Evolutionary conservation across 2,329 filamentous ascomycete genomes (phyloP), one percentile per base, ranked within the genome.

Genomic region (Leptographium radiaticola): DNA sequence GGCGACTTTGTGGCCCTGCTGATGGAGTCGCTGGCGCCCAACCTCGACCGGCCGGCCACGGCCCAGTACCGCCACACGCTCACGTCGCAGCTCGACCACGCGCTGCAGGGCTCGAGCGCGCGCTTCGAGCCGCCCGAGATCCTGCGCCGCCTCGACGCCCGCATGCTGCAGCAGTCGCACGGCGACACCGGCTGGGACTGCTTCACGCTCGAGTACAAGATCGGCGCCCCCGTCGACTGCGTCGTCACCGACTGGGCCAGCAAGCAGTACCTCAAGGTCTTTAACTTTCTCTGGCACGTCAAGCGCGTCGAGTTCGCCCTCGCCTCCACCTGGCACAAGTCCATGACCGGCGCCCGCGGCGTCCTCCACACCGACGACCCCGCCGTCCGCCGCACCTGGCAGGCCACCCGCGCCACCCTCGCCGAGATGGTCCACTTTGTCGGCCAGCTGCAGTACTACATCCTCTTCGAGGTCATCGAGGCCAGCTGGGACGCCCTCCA

Each of bases 381-480:
- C 4, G 79, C 80, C 57, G 81, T 94, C 30, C 79, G 79, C 33
- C 74, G 83, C 56, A 86, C 91, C 52, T 98, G 93, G 93, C 96
- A 95, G 66, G 82, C 79, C 15, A 94, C 90, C 6, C 79, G 91
- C 55, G 93, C 90, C 55, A 83, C 84, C 18, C 82, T 97, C 40
- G 90, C 91, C 13, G 94, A 98, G 68, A 98, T 98, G 93, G 88
- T 97, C 16, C 94, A 98, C 67, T 97, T 98, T 64, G 84, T 97
- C 63, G 89, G 89, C 59, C 93, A 98, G 69, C 77, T 98, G 15
- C 93, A 98, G 68, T 96, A 97, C 71, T 98, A 98, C 67, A 96
- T 98, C 61, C 76, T 98, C 11, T 98, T 97, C 64, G 93, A 98
- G 68, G 93, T 98, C 61, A 97, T 98, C 61, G 93, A 98, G 68